Evolutionary conservation across 305 asterid species (phyloP), one percentile per base, ranked within the genome.

Genomic region (Ajuga reptans): DNA sequence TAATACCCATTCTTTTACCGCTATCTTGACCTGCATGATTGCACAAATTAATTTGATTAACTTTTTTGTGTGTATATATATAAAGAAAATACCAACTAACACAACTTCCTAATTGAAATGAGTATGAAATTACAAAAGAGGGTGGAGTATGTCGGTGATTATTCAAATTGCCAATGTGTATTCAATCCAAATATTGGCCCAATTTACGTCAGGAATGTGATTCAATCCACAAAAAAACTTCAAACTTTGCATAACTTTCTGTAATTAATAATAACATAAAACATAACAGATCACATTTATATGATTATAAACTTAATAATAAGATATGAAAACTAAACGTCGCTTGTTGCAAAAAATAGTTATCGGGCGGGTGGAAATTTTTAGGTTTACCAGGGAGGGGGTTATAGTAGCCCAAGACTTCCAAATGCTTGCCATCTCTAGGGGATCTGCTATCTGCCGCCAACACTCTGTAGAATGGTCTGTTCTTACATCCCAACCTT

Each of bases 381-480:
- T 33, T 14, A 45, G 63, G 33, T 17, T 69, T 67, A 92, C 98
- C 94, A 21, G 97, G 98, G 3, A 90, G 82, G 42, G 98, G 97
- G 43, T 92, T 88, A 82, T 88, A 90, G 84, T 92, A 90, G 70
- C 97, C 96, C 51, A 92, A 74, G 64, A 90, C 84, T 81, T 92
- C 98, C 77, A 90, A 80, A 84, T 90, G 98, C 78, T 88, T 90
- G 80, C 98, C 98, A 73, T 90, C 98, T 62, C 98, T 86, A 0
- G 98, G 96, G 42, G 95, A 91, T 78, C 97, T 79, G 80, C 97
- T 87, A 66, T 92, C 89, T 4, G 97, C 96, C 12, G 95, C 98
- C 96, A 92, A 90, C 14, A 92, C 92, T 73, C 95, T 79, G 81
- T 87, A 90, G 74, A 83, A 92, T n/a, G 98, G 94, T 72, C 80